A percentile compares a stretch with the other conserved stretches of the same genome.
phyloP scores from a whole-genome alignment of 1,139 yeast species.

The Zygosaccharomyces pseudobailii region DNA sequence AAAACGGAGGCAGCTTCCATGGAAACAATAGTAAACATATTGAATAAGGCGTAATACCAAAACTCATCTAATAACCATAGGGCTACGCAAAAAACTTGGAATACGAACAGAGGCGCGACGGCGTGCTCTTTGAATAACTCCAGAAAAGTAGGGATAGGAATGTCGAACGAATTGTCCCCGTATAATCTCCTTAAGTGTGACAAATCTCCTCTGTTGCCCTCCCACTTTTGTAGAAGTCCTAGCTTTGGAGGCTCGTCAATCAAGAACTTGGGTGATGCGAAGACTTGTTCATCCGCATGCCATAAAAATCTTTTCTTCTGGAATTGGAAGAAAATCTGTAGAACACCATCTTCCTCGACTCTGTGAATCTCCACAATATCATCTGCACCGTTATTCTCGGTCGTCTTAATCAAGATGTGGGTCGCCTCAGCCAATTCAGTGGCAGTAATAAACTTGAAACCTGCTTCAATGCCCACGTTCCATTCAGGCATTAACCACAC shows the following conservation, averaged over 20 bases:
- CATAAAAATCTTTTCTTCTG: slow-evolving; percentile 90
- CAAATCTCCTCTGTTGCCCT: slow-evolving; percentile 62
- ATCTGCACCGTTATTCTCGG: slow-evolving; percentile 80
- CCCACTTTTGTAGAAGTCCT: slow-evolving; percentile 51
- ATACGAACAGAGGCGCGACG: slow-evolving; percentile 95
- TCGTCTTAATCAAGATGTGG: slow-evolving; percentile 71
- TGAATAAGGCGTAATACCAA: slow-evolving; percentile 92
- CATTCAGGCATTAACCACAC: slow-evolving; percentile 93
- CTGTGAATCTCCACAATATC: slow-evolving; percentile 66
- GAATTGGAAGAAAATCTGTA: slow-evolving; percentile 71
- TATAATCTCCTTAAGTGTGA: slow-evolving; percentile 55
- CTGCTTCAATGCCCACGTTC: slow-evolving; percentile 69
- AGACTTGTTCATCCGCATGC: slow-evolving; percentile 48
- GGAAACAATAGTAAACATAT: slow-evolving; percentile 84
- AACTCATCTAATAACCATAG: slow-evolving; percentile 95
- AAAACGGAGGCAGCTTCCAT: slow-evolving; percentile 93
- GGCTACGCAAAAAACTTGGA: slow-evolving; percentile 93
- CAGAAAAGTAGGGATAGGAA: slow-evolving; percentile 86
- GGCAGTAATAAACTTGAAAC: slow-evolving; percentile 64
- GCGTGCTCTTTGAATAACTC: slow-evolving; percentile 97
- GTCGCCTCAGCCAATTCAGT: slow-evolving; percentile 55
- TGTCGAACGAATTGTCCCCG: slow-evolving; percentile 85
- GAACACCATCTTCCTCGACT: slow-evolving; percentile 54
- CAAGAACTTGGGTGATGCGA: slow-evolving; percentile 76
- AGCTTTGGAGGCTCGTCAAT: slow-evolving; percentile 64